A percentile compares a stretch with the other conserved stretches of the same genome.
These are phyloP conservation scores for Kalaharituber pfeilii DNA, from an alignment of 2,329 filamentous ascomycete species.

Conservation along the genomic window DNA sequence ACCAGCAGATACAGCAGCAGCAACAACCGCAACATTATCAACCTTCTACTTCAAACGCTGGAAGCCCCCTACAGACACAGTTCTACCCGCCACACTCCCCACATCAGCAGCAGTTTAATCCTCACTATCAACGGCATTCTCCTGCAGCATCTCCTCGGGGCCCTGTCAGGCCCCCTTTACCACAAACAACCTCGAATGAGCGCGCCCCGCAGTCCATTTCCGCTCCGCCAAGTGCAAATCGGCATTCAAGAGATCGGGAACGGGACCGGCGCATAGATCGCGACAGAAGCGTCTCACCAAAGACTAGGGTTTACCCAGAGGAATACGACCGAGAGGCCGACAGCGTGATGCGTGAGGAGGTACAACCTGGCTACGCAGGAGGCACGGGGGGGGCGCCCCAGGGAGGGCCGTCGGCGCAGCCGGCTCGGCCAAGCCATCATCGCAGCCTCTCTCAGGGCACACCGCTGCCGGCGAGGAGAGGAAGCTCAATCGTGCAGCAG, in stretches of 20 bases:
- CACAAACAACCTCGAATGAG: slow-evolving; percentile 13
- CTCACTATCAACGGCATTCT: slow-evolving; percentile 3
- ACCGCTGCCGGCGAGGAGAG: not conserved
- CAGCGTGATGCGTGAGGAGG: slow-evolving; percentile 9
- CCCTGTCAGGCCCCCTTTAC: slow-evolving; percentile 17
- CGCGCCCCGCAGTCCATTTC: slow-evolving; percentile 9
- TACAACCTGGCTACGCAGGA: slow-evolving; percentile 3
- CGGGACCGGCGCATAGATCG: slow-evolving; percentile 47
- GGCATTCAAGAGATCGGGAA: slow-evolving; percentile 24
- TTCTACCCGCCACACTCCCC: slow-evolving; percentile 11
- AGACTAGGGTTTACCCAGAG: slow-evolving; percentile 40
- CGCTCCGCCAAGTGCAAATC: slow-evolving; percentile 12
- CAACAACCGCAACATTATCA: slow-evolving; percentile 6
- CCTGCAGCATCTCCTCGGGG: slow-evolving; percentile 10
- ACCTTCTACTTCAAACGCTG: not conserved
- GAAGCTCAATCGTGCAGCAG: not conserved
- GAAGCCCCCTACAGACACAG: slow-evolving; percentile 5
- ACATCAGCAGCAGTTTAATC: slow-evolving; percentile 13
- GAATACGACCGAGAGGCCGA: slow-evolving; percentile 11
- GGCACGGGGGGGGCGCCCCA: not conserved
- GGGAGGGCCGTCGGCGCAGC: not conserved
- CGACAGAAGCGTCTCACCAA: slow-evolving; percentile 61
- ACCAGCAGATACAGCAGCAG: slow-evolving; percentile 11
- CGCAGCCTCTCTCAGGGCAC: not conserved
- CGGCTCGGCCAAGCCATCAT: slow-evolving; percentile 13